Evolutionary conservation across 2,329 filamentous ascomycete species (phyloP), one percentile per base, ranked within the genome.

Genomic region (Simplicillium aogashimaense): DNA sequence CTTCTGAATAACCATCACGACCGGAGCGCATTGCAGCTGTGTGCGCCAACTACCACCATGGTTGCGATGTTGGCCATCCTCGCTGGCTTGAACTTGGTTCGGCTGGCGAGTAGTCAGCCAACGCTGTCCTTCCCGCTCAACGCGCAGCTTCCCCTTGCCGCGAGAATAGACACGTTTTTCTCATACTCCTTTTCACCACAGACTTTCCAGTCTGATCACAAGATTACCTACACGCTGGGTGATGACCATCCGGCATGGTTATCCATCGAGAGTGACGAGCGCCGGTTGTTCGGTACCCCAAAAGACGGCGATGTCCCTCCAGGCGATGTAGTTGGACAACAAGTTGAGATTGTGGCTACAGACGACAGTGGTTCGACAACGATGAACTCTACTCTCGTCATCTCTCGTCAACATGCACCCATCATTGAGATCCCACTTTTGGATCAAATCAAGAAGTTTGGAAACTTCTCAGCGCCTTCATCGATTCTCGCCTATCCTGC

Each of bases 61-160:
- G 50, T 53, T 42, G 50, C 50, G 41, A 50, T 52, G 36, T 32
- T 41, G 17, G 42, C 36, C 35, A 20, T 38, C 35, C 31, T 44
- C n/a, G 42, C 30, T 12, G 11, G 30, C 15, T 15, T 32, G 15
- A 13, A 32, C 29, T 44, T 64, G 41, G 31, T 55, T 32, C 47
- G 46, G 20, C 47, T 61, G 29, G 57, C 55, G n/a, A 47, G 43
- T 30, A 57, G 63, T 39, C 53, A 58, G 14, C 74, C 74, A 10
- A 52, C 57, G 17, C 53, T 69, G 36, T 63, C 67, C 36, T 90
- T 89, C 50, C 87, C 87, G 1, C 70, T 94, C 58, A 94, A 92
- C 60, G 80, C 85, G 3, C 88, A 95, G 58, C 72, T 94, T 1
- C 87, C 87, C 28, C 81, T 83, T 3, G 81, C 89, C 39, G 87